Evolutionary conservation across 2,329 filamentous ascomycete species (phyloP).

Genomic region (Grosmannia clavigera): DNA sequence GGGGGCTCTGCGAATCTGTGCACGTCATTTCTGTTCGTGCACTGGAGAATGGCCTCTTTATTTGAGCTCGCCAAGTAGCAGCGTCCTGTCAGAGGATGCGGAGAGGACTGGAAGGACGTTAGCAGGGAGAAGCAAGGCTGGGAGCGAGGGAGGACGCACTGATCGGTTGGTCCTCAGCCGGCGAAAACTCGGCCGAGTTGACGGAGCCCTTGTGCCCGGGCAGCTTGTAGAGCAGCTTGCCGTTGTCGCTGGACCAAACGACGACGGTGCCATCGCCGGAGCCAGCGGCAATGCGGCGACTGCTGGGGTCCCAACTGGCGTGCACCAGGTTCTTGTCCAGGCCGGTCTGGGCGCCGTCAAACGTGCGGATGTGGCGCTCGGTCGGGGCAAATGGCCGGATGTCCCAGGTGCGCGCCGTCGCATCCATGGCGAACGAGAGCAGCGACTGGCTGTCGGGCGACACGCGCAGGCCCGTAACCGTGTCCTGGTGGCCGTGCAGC

Average conservation of each 20-base stretch:
- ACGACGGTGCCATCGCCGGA: constrained; percentile 84
- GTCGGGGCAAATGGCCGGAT: constrained; percentile 86
- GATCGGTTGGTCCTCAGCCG: constrained; percentile 69
- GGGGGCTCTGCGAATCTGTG: neutral
- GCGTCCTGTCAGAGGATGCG: constrained; percentile 75
- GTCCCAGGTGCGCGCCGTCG: constrained; percentile 90
- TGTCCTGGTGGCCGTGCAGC: constrained; percentile 82
- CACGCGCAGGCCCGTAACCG: constrained; percentile 78
- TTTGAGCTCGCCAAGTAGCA: constrained; percentile 60
- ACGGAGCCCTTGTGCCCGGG: constrained; percentile 92
- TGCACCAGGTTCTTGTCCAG: constrained; percentile 85
- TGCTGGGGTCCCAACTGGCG: constrained; percentile 79
- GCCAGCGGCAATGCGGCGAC: constrained; percentile 77
- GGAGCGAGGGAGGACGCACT: constrained; percentile 45
- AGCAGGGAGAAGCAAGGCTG: neutral
- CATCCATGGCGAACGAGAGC: constrained; percentile 87
- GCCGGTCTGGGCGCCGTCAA: constrained; percentile 80
- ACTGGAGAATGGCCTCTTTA: neutral
- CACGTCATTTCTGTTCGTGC: neutral
- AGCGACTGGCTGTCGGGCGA: constrained; percentile 87
- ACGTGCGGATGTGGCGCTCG: constrained; percentile 73
- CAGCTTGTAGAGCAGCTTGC: constrained; percentile 85
- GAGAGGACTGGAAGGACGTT: constrained; percentile 54
- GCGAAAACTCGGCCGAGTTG: constrained; percentile 87
- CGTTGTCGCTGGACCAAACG: constrained; percentile 80